Evolutionary conservation across 2,329 filamentous ascomycete genomes (phyloP), one percentile per base, ranked within the genome.

Genomic region (Alternaria gansuensis): DNA sequence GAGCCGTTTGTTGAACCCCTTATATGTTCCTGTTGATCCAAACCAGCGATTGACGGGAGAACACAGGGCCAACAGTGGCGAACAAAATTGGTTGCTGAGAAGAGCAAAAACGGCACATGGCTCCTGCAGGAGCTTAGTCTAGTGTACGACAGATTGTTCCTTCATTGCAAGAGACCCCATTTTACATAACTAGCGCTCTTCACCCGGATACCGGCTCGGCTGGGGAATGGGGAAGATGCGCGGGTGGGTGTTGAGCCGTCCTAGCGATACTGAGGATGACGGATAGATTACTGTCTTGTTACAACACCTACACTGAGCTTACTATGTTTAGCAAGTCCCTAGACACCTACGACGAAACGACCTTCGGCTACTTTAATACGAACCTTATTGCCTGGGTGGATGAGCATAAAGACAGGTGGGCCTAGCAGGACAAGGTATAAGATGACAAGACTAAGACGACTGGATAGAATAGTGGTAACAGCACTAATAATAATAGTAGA

Each of bases 1-100:
- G 41, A 29, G 39, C 23, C 39, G 39, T 40, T 17, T 21, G 9
- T 39, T 39, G 10, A 39, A 37, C 21, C 17, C 21, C 3, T 14
- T 11, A 44, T 4, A 26, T 13, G n/a, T 44, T 44, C 41, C 26
- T 44, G 41, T 28, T 28, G 13, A 14, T 9, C 34, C n/a, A 10
- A 37, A 37, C n/a, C 34, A 37, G 26, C 41, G 24, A 44, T 43
- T 43, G 40, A 43, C 40, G 40, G 40, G 40, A 43, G 28, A 43
- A 43, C 24, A 28, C 26, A 43, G 40, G 40, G 40, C n/a, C 24
- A 43, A 28, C n/a, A 8, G 40, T 28, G 40, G 40, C 40, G 11
- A 28, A 43, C 14, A n/a, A 3, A 14, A 44, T 11, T 28, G 11
- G 7, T 29, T 29, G 24, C 24, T 17, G 24, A 4, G 26, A 44